Conservation (phyloP, 805 yeast species). For the Blastobotrys terrestris region DNA sequence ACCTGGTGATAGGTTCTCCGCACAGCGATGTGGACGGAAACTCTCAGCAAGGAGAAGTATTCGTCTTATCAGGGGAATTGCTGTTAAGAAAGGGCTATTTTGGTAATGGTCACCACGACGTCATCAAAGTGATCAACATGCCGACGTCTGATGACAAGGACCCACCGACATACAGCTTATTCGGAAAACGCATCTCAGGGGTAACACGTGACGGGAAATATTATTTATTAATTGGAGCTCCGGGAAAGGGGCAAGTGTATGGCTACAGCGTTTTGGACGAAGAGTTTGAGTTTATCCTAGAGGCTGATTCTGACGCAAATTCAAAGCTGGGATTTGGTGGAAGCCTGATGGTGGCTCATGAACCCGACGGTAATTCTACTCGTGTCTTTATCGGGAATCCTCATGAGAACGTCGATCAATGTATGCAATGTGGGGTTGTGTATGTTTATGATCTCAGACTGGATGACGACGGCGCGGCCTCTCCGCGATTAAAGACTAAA, state of each 20-base stretch:
- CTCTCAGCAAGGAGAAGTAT: conserved; percentile 35
- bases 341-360: conserved; percentile 18
- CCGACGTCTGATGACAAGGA: conserved; percentile 8
- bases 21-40: conserved; percentile 31
- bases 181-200: conserved; percentile 4
- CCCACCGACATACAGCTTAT: background rate
- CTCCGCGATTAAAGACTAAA: conserved; percentile 7
- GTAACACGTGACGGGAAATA: background rate
- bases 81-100: conserved; percentile 4
- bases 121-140: conserved; percentile 10
- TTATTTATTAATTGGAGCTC: conserved; percentile 33
- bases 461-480: conserved; percentile 13
- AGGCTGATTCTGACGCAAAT: conserved; percentile 9
- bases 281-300: conserved; percentile 10
- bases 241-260: conserved; percentile 35
- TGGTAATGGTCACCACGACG: conserved; percentile 16
- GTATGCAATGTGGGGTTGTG: conserved; percentile 39
- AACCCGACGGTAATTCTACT: conserved; percentile 13
- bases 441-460: conserved; percentile 30
- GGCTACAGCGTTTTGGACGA: conserved; percentile 29
- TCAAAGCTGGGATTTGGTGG: conserved; percentile 26
- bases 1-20: conserved; percentile 42
- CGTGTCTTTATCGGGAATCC: conserved; percentile 31
- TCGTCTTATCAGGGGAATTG: conserved; percentile 28
- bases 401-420: conserved; percentile 25